Percentiles rank a stretch among this genome's conserved stretches.
These are phyloP conservation scores for Agrocybe chaxingu DNA, from an alignment of 768 basidiomycete genomes.

Conservation along the genomic window DNA sequence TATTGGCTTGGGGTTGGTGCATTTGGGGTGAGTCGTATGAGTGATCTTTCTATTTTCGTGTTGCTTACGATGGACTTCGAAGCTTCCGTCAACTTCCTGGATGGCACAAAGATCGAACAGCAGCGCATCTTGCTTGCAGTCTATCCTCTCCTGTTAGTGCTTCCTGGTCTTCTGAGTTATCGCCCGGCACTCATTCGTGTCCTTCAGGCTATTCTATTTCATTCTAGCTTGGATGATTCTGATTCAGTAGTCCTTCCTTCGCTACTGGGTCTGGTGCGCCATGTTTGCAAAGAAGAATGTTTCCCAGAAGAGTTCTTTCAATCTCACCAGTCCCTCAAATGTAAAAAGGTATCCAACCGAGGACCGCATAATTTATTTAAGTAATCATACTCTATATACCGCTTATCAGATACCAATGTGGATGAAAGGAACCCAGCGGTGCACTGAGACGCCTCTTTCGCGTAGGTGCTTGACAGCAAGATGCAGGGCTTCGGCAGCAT, in stretches of 20 bases:
- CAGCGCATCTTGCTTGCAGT: constrained; percentile 90
- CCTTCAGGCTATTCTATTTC: constrained; percentile 81
- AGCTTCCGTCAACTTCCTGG: constrained; percentile 95
- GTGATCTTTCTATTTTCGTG: not conserved
- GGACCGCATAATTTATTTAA: not conserved
- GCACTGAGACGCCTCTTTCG: constrained; percentile 7
- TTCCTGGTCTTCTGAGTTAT: not conserved
- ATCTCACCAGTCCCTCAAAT: no score
- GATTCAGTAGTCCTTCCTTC: constrained; percentile 60
- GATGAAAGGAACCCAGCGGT: constrained; percentile 20
- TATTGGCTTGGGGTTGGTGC: constrained; percentile 92
- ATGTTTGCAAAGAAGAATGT: no score
- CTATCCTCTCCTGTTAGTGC: constrained; percentile 86
- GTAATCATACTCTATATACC: not conserved
- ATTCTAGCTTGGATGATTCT: constrained; percentile 97
- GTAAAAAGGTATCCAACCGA: no score
- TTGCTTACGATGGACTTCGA: not conserved
- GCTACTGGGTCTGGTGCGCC: no score
- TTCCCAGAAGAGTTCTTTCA: no score
- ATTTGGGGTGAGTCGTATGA: constrained; percentile 79
- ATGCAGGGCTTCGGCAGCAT: constrained; percentile 15
- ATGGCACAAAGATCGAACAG: constrained; percentile 90
- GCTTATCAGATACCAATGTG: constrained; percentile 16
- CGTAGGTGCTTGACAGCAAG: constrained; percentile 14
- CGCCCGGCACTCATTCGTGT: not conserved